Evolutionary conservation across 169 alveolate species (phyloP).

Genomic region (Fabrea salina): DNA sequence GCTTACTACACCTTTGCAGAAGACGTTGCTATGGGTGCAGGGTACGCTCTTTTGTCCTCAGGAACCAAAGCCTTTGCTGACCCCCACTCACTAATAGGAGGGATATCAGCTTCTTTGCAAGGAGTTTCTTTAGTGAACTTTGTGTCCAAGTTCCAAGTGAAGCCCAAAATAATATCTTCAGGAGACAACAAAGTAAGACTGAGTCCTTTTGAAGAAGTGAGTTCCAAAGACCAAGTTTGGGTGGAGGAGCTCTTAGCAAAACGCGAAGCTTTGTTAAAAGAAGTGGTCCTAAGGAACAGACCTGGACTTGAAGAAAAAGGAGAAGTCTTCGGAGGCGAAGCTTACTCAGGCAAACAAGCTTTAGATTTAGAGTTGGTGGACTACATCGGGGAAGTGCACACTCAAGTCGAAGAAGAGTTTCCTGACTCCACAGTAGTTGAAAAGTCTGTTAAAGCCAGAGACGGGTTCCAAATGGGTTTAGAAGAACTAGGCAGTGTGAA

Average conservation of each 20-base stretch:
- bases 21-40: constrained; percentile 7
- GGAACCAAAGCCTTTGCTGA: constrained; percentile 22
- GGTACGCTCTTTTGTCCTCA: background rate
- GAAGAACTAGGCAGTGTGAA: background rate
- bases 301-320: background rate
- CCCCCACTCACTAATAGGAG: constrained; percentile 9
- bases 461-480: background rate
- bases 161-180: background rate
- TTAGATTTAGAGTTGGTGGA: background rate
- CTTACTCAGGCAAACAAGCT: background rate
- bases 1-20: constrained; percentile 30
- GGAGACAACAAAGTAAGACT: background rate
- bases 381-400: background rate
- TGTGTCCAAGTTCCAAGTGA: background rate
- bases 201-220: background rate
- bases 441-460: background rate
- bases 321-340: background rate
- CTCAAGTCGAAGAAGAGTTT: background rate
- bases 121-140: background rate
- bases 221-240: background rate
- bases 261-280: background rate
- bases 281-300: background rate
- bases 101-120: background rate
- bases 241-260: background rate
- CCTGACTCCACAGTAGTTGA: background rate